phyloP scores from a whole-genome alignment of 768 basidiomycete species.

The Leucosporidium yakuticum region DNA sequence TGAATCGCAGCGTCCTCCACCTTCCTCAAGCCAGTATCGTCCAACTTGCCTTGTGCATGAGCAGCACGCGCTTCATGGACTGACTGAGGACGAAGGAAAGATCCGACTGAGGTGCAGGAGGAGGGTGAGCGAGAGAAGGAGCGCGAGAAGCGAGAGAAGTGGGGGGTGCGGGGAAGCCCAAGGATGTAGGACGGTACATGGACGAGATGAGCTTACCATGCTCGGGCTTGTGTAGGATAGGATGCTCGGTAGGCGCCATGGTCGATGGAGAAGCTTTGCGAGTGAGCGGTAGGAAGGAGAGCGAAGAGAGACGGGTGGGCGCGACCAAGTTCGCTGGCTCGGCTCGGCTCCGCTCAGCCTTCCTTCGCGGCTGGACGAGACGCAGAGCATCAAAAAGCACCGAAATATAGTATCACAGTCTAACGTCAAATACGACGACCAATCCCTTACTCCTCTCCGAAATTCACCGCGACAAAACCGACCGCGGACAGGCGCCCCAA shows the following conservation, averaged over 20 bases:
- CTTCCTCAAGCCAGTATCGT: constrained; percentile 27
- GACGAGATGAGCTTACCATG: background rate
- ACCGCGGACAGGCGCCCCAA: too few relatives aligned
- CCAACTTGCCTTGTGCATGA: constrained; percentile 25
- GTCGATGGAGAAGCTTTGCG: background rate
- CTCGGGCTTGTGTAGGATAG: background rate
- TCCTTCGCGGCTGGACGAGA: too few relatives aligned
- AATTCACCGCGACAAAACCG: too few relatives aligned
- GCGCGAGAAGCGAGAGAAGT: background rate
- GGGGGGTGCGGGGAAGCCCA: background rate
- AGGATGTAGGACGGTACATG: background rate
- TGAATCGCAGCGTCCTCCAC: constrained; percentile 36
- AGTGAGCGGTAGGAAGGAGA: background rate
- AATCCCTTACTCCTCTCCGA: too few relatives aligned
- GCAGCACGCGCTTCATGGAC: constrained; percentile 32
- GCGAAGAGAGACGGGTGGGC: background rate
- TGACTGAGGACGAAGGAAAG: constrained; percentile 36
- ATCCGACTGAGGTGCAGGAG: constrained; percentile 29
- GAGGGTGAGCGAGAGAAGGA: background rate
- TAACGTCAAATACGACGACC: too few relatives aligned
- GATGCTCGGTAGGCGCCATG: background rate
- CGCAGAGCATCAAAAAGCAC: too few relatives aligned
- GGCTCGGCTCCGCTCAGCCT: background rate
- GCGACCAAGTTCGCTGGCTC: background rate
- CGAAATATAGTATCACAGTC: too few relatives aligned